These are phyloP conservation scores for Nidula microcarpa DNA, from an alignment of 768 basidiomycete genomes.

Conservation along the genomic window DNA sequence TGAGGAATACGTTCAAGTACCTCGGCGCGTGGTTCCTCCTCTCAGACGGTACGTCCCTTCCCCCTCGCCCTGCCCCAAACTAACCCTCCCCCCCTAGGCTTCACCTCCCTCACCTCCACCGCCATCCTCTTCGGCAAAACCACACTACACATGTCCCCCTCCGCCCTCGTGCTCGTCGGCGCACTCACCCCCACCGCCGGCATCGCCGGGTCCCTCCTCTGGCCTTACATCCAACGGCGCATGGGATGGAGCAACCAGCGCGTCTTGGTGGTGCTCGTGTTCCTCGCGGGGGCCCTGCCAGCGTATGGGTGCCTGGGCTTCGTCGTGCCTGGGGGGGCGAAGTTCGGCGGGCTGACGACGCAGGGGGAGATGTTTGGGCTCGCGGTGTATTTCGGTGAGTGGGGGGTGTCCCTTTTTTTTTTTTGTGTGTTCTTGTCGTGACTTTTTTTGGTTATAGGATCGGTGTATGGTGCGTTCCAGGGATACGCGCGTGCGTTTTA, in stretches of 20 bases:
- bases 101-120: slow-evolving; percentile 90
- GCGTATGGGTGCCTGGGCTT: slow-evolving; percentile 85
- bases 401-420: too few relatives aligned
- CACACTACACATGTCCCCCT: slow-evolving; percentile 73
- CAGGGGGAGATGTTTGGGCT: slow-evolving; percentile 83
- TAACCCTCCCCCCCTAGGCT: slow-evolving; percentile 42
- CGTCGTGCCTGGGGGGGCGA: slow-evolving; percentile 44
- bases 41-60: slow-evolving; percentile 66
- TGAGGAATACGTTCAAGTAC: slow-evolving; percentile 85
- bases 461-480: slow-evolving; percentile 88
- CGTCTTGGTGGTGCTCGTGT: slow-evolving; percentile 64
- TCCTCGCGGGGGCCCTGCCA: slow-evolving; percentile 64
- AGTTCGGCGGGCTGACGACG: slow-evolving; percentile 74
- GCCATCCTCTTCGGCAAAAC: slow-evolving; percentile 94
- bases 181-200: slow-evolving; percentile 75
- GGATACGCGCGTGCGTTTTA: slow-evolving; percentile 86
- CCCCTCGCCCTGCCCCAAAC: not conserved
- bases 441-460: slow-evolving; percentile 29
- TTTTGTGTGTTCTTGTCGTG: too few relatives aligned
- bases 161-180: slow-evolving; percentile 76
- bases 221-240: slow-evolving; percentile 70
- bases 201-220: slow-evolving; percentile 79
- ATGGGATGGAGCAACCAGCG: slow-evolving; percentile 63
- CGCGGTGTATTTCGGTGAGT: slow-evolving; percentile 77
- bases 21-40: slow-evolving; percentile 94